Conservation (phyloP, 495 filamentous ascomycete species). For the Hyaloscypha variabilis region DNA sequence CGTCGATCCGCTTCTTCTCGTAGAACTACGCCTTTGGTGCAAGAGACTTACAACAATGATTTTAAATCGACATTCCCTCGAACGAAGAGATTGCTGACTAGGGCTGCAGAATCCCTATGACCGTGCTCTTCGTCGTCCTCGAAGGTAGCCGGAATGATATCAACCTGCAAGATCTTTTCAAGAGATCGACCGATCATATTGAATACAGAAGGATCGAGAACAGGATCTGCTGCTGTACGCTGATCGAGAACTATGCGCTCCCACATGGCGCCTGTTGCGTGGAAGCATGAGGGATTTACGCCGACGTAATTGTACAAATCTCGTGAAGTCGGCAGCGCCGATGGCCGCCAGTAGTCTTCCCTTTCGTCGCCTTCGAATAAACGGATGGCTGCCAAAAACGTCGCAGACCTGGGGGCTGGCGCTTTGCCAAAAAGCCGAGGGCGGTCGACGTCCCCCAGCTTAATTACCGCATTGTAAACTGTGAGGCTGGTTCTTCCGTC, state of each 20-base stretch:
- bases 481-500: no score
- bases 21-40: background rate
- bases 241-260: conserved; percentile 23
- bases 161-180: conserved; percentile 27
- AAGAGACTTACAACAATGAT: conserved; percentile 1
- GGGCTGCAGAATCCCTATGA: background rate
- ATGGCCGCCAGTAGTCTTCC: background rate
- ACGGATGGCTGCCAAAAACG: background rate
- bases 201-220: conserved; percentile 20
- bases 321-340: background rate
- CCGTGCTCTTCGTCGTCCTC: background rate
- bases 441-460: background rate
- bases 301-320: conserved; percentile 18
- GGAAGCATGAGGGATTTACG: conserved; percentile 10
- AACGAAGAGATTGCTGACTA: background rate
- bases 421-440: background rate
- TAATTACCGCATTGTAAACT: background rate
- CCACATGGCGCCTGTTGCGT: conserved; percentile 27
- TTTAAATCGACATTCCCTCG: background rate
- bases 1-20: background rate
- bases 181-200: conserved; percentile 25
- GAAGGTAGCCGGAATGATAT: conserved; percentile 15
- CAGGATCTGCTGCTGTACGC: conserved; percentile 6
- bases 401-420: background rate
- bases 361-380: background rate